Evolutionary conservation across 1,139 yeast genomes (phyloP).

Genomic region (Zygoascus meyerae): DNA sequence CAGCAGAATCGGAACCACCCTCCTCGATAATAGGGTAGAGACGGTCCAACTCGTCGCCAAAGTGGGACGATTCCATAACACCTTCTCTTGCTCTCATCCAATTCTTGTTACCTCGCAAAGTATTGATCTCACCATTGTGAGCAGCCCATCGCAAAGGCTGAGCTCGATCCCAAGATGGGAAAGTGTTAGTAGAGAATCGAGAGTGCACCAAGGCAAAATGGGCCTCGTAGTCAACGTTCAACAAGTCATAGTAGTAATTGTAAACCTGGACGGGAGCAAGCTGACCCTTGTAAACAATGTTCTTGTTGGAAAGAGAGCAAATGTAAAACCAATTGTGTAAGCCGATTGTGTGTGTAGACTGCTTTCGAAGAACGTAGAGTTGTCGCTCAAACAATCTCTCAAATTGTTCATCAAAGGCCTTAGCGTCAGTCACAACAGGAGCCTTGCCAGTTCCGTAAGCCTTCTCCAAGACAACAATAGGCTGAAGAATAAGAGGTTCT

Average conservation of each 20-base stretch:
- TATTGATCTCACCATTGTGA: slow-evolving; percentile 97
- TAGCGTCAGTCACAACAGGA: slow-evolving; percentile 31
- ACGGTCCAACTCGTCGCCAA: slow-evolving; percentile 87
- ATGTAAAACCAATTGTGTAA: slow-evolving; percentile 96
- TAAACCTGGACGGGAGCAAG: slow-evolving; percentile 95
- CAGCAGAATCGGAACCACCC: slow-evolving; percentile 99
- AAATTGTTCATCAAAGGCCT: slow-evolving; percentile 50
- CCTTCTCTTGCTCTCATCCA: slow-evolving; percentile 99
- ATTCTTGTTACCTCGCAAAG: slow-evolving; percentile 94
- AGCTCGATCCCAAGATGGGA: slow-evolving; percentile 99
- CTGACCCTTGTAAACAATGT: slow-evolving; percentile 96
- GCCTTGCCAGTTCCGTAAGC: slow-evolving; percentile 41
- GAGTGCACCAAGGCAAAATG: slow-evolving; percentile 97
- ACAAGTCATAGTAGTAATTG: slow-evolving; percentile 87
- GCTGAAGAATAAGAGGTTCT: slow-evolving; percentile 89
- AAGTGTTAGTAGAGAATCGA: slow-evolving; percentile 94
- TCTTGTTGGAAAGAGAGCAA: slow-evolving; percentile 82
- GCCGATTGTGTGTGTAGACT: slow-evolving; percentile 84
- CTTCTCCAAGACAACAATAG: slow-evolving; percentile 67
- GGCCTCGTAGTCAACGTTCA: slow-evolving; percentile 87
- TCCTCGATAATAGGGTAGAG: slow-evolving; percentile 94
- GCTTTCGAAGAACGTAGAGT: slow-evolving; percentile 81
- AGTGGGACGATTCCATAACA: slow-evolving; percentile 78
- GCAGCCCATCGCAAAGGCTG: slow-evolving; percentile 98
- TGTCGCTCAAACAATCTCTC: slow-evolving; percentile 73